Base-by-base conservation (phyloP, 1,284 basidiomycete genomes). In the Fomitopsis betulina region DNA sequence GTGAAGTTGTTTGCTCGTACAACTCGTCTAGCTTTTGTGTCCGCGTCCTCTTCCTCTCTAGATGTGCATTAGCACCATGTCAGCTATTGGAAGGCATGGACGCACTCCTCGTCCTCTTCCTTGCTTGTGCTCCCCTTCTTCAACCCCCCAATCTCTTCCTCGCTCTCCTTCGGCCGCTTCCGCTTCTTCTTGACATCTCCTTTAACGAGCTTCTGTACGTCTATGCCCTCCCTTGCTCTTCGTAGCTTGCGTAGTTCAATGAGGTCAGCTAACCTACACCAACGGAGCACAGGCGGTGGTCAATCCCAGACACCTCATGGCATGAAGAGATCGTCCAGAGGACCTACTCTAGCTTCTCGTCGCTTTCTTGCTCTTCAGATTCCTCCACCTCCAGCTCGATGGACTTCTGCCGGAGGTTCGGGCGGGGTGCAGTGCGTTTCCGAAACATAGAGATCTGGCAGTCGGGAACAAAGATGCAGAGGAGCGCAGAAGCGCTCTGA, bases 1-100 rank as follows among this genome's bases (percentile, higher is more conserved):
- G 96, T 98, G 71, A 99, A 98, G 75, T 98, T 97, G 75, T 93
- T 96, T 25, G 84, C 80, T 52, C 93, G 82, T 4, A 98, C 85
- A 5, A 87, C 86, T 58, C 88, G 80, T 56, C 92, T 79, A 30
- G 89, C 85, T 62, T 85, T 86, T 4, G 86, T 83, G 54, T 86
- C 84, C 50, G 84, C 80, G 55, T 86, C 85, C 54, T 76, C 88
- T 54, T 83, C 80, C 38, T 86, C 82, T 0, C 83, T 87, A 13
- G 13, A 45, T 17, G 25, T 17, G 2, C 21, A 15, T 30, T 3
- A 30, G 13, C 17, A 5, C 23, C 3, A 5, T 8, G 3, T 6
- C 12, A 1, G 45, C 3, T 9, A 59, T 58, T 65, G 33, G 32
- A 15, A 59, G 23, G 23, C 3, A 45, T 40, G 5, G 17, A 51